Evolutionary conservation across 768 basidiomycete species (phyloP), one percentile per base, ranked within the genome.

Genomic region (Russula sp.): DNA sequence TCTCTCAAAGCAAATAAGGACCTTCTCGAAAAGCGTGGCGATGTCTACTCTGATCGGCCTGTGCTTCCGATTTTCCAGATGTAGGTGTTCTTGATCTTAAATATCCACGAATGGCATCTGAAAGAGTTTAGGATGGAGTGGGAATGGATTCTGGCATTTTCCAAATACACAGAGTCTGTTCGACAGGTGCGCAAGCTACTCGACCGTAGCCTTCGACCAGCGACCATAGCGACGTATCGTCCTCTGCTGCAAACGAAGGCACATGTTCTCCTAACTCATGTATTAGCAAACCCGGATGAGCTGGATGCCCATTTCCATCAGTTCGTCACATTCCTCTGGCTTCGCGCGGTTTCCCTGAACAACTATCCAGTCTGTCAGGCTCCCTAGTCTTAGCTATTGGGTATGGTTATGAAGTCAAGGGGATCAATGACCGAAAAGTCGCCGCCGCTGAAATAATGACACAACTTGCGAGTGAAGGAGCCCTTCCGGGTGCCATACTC

Each of bases 21-120:
- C 11, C 52, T 65, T 7, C 32, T 61, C 9, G 64, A 65, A 36
- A 62, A n/a, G 13, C 53, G 59, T 24, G 55, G 28, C 1, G 40
- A 57, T 4, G 36, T 62, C 30, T 65, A 62, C 40, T 57, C 59
- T 22, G 59, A 57, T n/a, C 52, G 64, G n/a, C 34, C 61, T 28
- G 36, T 6, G 3, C 9, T 62, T 5, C 60, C 60, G 5, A 14
- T 61, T 28, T 13, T 26, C 22, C 49, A 61, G 9, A 51, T 61
- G 59, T 57, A 46, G 26, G 26, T 40, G 26, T 2, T n/a, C 14
- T 42, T 4, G 1, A 11, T n/a, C 10, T 13, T 6, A 6, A 48
- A 10, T 13, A 0, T 30, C 50, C 14, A 10, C 5, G n/a, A 20
- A 18, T n/a, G 16, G 3, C 5, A 16, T 7, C 49, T 53, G 10